Base-by-base conservation (phyloP, 768 basidiomycete species). In the Rhodotorula sphaerocarpa region DNA sequence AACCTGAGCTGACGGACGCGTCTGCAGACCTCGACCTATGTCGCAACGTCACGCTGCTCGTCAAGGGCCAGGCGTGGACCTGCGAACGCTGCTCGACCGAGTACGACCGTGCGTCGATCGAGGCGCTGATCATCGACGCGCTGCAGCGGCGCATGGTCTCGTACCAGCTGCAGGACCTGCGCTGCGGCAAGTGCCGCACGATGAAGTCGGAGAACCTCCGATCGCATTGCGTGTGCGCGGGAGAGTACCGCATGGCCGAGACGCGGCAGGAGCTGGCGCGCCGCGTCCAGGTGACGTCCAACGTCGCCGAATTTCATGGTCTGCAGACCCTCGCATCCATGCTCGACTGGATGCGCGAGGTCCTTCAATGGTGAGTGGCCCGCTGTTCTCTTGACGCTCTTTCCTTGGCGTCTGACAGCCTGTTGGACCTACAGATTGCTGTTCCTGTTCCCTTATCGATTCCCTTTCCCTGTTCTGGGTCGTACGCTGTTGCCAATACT, bases 11-110 rank as follows among this genome's bases (percentile, higher is more conserved):
- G 51, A 63, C 59, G 20, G 42, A 50, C 46, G 44, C 11, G 9
- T 44, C 25, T 51, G 88, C 76, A 91, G 90, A 74, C 76, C 79
- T 99, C 71, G 95, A 99, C 75, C 87, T 99, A 72, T 96, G 93
- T 74, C 83, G 93, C 21, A 93, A 97, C 75, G 80, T 84, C 16
- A 87, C 90, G 61, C 79, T 95, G 44, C 78, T 89, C 45, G 51
- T 66, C 51, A 69, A 75, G 18, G 75, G 75, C 60, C 80, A 58
- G 9, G 44, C 62, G 30, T 90, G 87, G 89, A 72, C 77, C 20
- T 88, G 90, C 72, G 76, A 79, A 54, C 77, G 77, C 56, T 95
- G 91, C 69, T 82, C 82, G 25, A 84, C 85, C 36, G 88, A 95
- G 74, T 93, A 90, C 75, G 92, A 99, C 73, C 82, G 86, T n/a